Evolutionary conservation across 169 alveolate species (phyloP).

Genomic region (Condylostoma magnum): DNA sequence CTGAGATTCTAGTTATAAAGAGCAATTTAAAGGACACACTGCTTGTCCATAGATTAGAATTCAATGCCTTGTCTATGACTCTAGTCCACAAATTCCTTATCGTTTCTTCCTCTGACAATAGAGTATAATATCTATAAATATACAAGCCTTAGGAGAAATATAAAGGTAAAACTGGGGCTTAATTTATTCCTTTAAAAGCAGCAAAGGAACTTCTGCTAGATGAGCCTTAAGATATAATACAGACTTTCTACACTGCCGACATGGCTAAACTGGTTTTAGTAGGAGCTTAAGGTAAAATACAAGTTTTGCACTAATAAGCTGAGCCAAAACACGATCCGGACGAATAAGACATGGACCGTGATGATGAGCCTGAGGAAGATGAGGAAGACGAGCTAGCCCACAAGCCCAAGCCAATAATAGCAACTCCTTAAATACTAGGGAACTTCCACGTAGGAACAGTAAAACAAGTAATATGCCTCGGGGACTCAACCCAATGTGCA

Average conservation of each 20-base stretch:
- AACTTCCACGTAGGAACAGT: not conserved
- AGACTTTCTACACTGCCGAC: not conserved
- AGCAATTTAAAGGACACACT: not conserved
- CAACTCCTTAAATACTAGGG: constrained; percentile 4
- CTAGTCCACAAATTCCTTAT: constrained; percentile 15
- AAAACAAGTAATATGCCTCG: not conserved
- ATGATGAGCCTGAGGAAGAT: constrained; percentile 5
- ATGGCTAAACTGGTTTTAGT: not conserved
- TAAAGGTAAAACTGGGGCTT: constrained; percentile 5
- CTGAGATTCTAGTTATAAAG: constrained; percentile 7
- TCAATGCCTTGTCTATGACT: constrained; percentile 11
- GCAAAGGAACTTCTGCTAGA: constrained; percentile 1
- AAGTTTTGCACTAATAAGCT: constrained; percentile 8
- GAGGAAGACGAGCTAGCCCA: constrained; percentile 16
- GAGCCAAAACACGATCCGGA: constrained; percentile 23
- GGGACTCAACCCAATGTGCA: constrained; percentile 32
- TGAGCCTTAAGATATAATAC: constrained; percentile 14
- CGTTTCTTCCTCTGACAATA: constrained; percentile 7
- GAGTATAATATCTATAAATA: constrained; percentile 4
- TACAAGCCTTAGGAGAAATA: constrained; percentile 17
- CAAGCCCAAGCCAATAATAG: constrained; percentile 3
- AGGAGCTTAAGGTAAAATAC: constrained; percentile 20
- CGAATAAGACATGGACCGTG: constrained; percentile 17
- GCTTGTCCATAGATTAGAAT: not conserved
- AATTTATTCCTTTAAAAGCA: not conserved